Base-by-base conservation (phyloP, 169 alveolate species). In the Eimeria necatrix region DNA sequence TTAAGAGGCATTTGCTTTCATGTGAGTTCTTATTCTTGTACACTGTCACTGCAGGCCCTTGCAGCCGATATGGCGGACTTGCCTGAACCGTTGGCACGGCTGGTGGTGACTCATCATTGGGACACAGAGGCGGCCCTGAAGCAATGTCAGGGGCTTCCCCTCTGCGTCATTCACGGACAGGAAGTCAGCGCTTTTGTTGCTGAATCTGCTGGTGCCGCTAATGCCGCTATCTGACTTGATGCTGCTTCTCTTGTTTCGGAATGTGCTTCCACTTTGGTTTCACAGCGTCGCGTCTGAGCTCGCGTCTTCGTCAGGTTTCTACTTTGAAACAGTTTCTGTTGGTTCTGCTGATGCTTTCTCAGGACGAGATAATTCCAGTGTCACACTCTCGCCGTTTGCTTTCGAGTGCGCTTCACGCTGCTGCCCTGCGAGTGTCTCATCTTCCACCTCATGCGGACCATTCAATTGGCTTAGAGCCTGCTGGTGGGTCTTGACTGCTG, bases 101-200 rank as follows among this genome's bases (percentile, higher is more conserved):
- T 59, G 18, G 22, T 84, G 49, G 80, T 84, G 4, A 64, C 52
- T 14, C 74, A 59, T 18, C 78, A 59, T 80, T 84, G 92, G 92
- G 56, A 84, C 18, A 84, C 32, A 49, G 92, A 84, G 41, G 92
- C 49, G n/a, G 92, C 80, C 10, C 32, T 84, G n/a, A 46, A 9
- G 41, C 64, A 49, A 18, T 49, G 52, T 26, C 80, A 64, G 26
- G 26, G 24, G 14, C 74, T 84, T 18, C 80, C 92, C 10, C 78
- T 84, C 24, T 84, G 92, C 78, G 56, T 84, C n/a, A 84, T 84
- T n/a, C 92, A 84, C 59, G 92, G 92, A n/a, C 48, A 59, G 41
- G 78, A 22, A 70, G 92, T 84, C 52, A 4, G 78, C 24, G 41
- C 41, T 32, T 32, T 32, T 32, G 41, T 32, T 32, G 2, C 46